Percentiles rank a stretch among this genome's conserved stretches.
These are phyloP conservation scores for Exophiala aquamarina DNA, from an alignment of 2,329 filamentous ascomycete species.

Conservation along the genomic window DNA sequence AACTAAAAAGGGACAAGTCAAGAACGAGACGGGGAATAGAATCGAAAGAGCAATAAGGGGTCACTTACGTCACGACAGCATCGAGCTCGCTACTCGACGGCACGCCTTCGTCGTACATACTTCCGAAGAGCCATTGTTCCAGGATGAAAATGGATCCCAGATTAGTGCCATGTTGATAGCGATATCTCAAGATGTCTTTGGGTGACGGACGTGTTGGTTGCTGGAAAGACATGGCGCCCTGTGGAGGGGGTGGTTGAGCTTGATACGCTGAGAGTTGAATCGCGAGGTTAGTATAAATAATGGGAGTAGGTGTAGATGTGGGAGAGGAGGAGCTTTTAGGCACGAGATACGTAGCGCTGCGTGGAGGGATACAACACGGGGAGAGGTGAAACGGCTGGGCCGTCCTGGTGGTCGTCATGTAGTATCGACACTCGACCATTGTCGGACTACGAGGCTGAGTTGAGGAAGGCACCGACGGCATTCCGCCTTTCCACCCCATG, in stretches of 20 bases:
- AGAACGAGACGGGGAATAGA: no score
- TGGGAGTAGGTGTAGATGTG: background rate
- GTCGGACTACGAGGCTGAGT: no score
- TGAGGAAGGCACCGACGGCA: no score
- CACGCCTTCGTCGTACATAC: slow-evolving; percentile 48
- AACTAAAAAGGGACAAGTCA: no score
- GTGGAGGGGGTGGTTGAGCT: background rate
- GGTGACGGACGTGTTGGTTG: slow-evolving; percentile 7
- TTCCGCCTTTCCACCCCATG: no score
- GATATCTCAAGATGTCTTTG: slow-evolving; percentile 47
- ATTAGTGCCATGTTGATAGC: slow-evolving; percentile 61
- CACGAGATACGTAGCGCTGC: no score
- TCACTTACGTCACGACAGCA: slow-evolving; percentile 45
- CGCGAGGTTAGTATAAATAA: background rate
- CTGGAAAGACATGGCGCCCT: background rate
- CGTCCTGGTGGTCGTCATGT: no score
- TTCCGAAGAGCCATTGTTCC: slow-evolving; percentile 57
- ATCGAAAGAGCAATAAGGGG: background rate
- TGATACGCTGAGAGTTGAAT: background rate
- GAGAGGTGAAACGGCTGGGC: no score
- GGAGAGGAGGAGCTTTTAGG: no score
- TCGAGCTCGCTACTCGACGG: slow-evolving; percentile 51
- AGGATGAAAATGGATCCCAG: slow-evolving; percentile 61
- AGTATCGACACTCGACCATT: no score
- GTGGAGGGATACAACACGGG: no score